A percentile compares a stretch with the other conserved stretches of the same genome.
Conservation (phyloP, 768 basidiomycete genomes). For the Mycena chlorophos region DNA sequence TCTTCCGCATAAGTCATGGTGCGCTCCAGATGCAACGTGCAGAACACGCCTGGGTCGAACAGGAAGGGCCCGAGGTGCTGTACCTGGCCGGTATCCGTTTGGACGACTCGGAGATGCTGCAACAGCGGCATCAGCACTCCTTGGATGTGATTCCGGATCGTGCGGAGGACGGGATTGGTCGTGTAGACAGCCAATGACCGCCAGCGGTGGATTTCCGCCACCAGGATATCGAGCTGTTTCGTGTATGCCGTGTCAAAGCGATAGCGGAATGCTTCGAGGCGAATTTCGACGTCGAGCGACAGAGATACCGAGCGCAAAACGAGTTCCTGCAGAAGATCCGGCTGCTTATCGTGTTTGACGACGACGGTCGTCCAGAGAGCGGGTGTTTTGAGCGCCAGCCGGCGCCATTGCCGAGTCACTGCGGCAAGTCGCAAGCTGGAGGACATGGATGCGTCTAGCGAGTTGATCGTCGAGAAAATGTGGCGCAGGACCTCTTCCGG, state of each 20-base stretch:
- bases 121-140: slow-evolving; percentile 2
- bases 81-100: slow-evolving; percentile 9
- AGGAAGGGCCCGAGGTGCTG: slow-evolving; percentile 17
- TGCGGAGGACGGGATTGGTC: slow-evolving; percentile 15
- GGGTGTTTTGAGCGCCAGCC: slow-evolving; percentile 11
- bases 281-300: slow-evolving; percentile 7
- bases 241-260: slow-evolving; percentile 11
- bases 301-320: slow-evolving; percentile 3
- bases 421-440: slow-evolving; percentile 1
- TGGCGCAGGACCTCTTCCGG: slow-evolving; percentile 11
- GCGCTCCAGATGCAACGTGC: slow-evolving; percentile 11
- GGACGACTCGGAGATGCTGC: slow-evolving; percentile 12
- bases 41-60: slow-evolving; percentile 9
- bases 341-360: slow-evolving; percentile 13
- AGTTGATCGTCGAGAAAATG: slow-evolving; percentile 4
- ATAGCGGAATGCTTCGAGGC: slow-evolving; percentile 13
- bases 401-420: slow-evolving; percentile 10
- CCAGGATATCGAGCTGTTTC: slow-evolving; percentile 4
- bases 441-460: background rate
- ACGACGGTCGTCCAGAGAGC: slow-evolving; percentile 11
- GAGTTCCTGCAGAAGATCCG: slow-evolving; percentile 9
- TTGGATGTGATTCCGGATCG: slow-evolving; percentile 1
- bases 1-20: slow-evolving; percentile 18
- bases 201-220: slow-evolving; percentile 10
- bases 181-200: slow-evolving; percentile 4